Evolutionary conservation across 169 alveolate genomes (phyloP), one percentile per base, ranked within the genome.

Genomic region (Eimeria praecox): DNA sequence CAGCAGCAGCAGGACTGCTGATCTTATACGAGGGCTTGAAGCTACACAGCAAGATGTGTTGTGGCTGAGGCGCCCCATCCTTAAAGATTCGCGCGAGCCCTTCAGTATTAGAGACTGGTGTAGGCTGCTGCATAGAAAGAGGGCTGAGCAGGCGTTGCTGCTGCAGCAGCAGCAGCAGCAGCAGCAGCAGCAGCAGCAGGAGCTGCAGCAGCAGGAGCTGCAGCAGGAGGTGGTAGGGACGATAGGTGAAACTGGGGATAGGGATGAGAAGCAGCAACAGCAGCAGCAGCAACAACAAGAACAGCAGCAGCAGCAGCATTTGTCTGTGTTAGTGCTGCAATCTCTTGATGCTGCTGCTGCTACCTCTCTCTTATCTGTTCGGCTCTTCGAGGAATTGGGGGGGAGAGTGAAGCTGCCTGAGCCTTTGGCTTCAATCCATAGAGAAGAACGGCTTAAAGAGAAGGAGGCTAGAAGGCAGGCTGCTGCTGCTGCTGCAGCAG

Each of bases 51-150:
- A 52, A 6, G 89, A 78, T 42, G 89, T 66, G 42, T 33, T 40
- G 35, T 78, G 89, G 89, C 89, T 78, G 40, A 62, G 89, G 40
- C 59, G 89, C 66, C 89, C 89, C 16, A 78, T 78, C 64, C 10
- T 46, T 18, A 78, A 66, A 42, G 89, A 78, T 66, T 62, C 89
- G 2, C 6, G 33, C n/a, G 40, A 44, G 89, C 89, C 89, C 89
- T 40, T 42, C 42, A 78, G 89, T 66, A 6, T 78, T 42, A 27
- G 30, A 22, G 89, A 78, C 27, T 78, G 89, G 89, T 62, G 14
- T 18, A 78, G 44, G 89, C 89, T 78, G 59, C 66, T 78, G 59
- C 89, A 78, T 66, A 18, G 89, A 62, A 42, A 44, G 18, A 6
- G 6, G 64, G 66, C 59, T 33, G 4, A 78, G 30, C 0, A 46